Conservation (phyloP, 352 stramenopile genomes). For the Phytophthora constricta region DNA sequence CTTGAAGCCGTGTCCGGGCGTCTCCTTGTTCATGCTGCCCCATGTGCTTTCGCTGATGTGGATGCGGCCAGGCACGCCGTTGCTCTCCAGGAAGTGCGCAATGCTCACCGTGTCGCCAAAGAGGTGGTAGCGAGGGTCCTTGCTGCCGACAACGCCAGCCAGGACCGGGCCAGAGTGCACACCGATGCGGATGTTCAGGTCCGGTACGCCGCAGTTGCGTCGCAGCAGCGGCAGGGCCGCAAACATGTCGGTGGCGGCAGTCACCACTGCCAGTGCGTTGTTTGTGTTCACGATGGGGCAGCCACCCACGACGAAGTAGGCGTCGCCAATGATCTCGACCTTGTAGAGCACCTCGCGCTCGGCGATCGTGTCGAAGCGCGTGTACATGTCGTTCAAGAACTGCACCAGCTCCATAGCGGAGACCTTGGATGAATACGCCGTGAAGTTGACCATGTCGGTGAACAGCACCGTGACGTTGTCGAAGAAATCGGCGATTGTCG, state of each 20-base stretch:
- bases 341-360: slow-evolving; percentile 91
- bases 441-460: slow-evolving; percentile 90
- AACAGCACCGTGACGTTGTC: slow-evolving; percentile 88
- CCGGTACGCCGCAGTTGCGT: slow-evolving; percentile 74
- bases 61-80: slow-evolving; percentile 72
- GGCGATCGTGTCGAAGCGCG: slow-evolving; percentile 84
- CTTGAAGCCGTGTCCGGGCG: slow-evolving; percentile 77
- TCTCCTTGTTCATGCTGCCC: slow-evolving; percentile 84
- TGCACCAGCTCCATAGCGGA: slow-evolving; percentile 88
- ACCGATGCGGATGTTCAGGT: slow-evolving; percentile 89
- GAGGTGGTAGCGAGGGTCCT: slow-evolving; percentile 85
- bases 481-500: slow-evolving; percentile 87
- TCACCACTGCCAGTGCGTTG: slow-evolving; percentile 78
- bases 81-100: slow-evolving; percentile 83
- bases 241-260: slow-evolving; percentile 82
- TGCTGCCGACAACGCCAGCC: slow-evolving; percentile 84
- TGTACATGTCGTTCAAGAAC: slow-evolving; percentile 91
- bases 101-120: slow-evolving; percentile 89
- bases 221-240: slow-evolving; percentile 59
- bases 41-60: slow-evolving; percentile 88
- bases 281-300: slow-evolving; percentile 67
- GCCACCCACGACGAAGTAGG: slow-evolving; percentile 84
- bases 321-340: slow-evolving; percentile 90
- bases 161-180: slow-evolving; percentile 85
- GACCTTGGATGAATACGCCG: slow-evolving; percentile 80